Evolutionary conservation across 305 asterid genomes (phyloP), one percentile per base, ranked within the genome.

Genomic region (Fraxinus platypoda): DNA sequence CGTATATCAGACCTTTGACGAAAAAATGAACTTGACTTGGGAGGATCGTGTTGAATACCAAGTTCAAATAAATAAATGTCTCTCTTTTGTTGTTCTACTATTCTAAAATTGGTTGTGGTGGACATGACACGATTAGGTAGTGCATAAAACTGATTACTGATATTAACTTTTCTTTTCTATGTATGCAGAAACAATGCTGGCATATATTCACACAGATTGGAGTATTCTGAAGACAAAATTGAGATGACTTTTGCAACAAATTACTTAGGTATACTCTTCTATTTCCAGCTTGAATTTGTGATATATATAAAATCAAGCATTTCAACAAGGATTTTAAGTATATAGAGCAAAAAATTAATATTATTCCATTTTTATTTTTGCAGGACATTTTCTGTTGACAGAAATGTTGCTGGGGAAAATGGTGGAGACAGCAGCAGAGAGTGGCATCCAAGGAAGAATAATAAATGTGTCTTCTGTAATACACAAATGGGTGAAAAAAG

Each of bases 181-280:
- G 41, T 81, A 66, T 87, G 93, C 94, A 95, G 99, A 95, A 95
- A 95, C 78, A 95, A 95, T 91, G 98, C 99, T 78, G 98, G 99
- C 86, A 95, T 93, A 82, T 95, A 91, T 83, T 92, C 99, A 62
- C 95, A 86, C 23, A 93, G 92, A 86, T 84, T 95, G 90, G 99
- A 95, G 80, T 94, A 86, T 78, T 95, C 99, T 79, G 99, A 95
- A 85, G 99, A 95, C 82, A 95, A 95, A 87, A 87, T 92, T 85
- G 99, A 95, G 97, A 93, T 95, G 84, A 95, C 99, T 81, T 94
- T 94, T 89, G 99, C 98, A 85, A 95, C 99, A 37, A 95, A 95
- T 83, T 94, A 94, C 88, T 87, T 95, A 77, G 99, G 98, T 95
- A 88, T 80, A 17, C 4, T 46, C 0, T 21, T 75, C 11, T 17